Evolutionary conservation across 352 stramenopile species (phyloP).

Genomic region (Pythium oligandrum): DNA sequence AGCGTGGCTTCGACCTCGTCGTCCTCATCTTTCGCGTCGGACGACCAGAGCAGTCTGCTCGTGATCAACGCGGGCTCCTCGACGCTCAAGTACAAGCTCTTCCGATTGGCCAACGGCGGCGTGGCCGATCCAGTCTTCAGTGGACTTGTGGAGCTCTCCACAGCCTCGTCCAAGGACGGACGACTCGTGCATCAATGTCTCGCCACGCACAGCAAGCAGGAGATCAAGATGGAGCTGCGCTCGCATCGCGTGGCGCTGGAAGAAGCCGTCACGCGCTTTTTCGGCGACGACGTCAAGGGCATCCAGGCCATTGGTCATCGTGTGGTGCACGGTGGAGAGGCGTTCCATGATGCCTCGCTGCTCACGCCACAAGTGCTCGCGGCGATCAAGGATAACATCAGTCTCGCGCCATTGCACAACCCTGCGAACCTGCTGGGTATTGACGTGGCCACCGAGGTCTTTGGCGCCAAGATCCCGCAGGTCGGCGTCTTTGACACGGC

Average conservation of each 20-base stretch:
- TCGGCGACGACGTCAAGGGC: conserved; percentile 37
- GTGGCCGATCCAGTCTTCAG: conserved; percentile 62
- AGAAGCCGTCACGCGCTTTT: conserved; percentile 53
- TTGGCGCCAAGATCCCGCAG: conserved; percentile 54
- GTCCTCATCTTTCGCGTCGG: conserved; percentile 12
- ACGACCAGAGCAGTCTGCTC: conserved; percentile 25
- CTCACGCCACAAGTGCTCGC: conserved; percentile 49
- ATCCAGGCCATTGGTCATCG: conserved; percentile 83
- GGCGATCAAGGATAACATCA: conserved; percentile 54
- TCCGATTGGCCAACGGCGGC: conserved; percentile 25
- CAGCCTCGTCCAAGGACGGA: conserved; percentile 43
- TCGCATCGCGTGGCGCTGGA: conserved; percentile 60
- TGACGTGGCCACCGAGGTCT: conserved; percentile 67
- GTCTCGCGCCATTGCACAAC: conserved; percentile 85
- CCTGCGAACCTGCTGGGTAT: conserved; percentile 85
- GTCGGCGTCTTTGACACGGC: conserved; percentile 90
- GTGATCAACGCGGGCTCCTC: conserved; percentile 81
- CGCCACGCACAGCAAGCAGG: conserved; percentile 38
- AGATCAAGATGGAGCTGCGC: conserved; percentile 42
- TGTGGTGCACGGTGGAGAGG: conserved; percentile 84
- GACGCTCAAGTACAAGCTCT: conserved; percentile 86
- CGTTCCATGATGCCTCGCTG: conserved; percentile 54
- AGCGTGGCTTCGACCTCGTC: conserved; percentile 1
- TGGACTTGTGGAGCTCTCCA: conserved; percentile 76
- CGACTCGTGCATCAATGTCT: conserved; percentile 67